Evolutionary conservation across 1,284 basidiomycete genomes (phyloP), one percentile per base, ranked within the genome.

Genomic region (Peniophora sp.): DNA sequence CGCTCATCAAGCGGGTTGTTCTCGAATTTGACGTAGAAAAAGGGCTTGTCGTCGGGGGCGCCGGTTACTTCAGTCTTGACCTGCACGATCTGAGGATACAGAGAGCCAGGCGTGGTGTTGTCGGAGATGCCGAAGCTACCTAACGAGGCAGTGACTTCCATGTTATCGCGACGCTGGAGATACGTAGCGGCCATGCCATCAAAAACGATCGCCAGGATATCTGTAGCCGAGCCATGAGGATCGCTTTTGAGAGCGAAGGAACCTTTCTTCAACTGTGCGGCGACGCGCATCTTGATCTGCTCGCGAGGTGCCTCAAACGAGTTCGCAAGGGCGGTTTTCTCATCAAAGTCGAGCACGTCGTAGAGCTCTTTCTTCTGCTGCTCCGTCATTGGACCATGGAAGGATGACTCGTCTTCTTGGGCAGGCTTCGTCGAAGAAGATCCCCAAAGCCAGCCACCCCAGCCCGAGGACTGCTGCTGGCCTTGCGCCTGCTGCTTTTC

Each of bases 331-430:
- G 87, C 83, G 12, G 82, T 69, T 63, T 90, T 89, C 68, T 93
- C 91, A 64, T 98, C 92, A 65, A 92, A 98, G 64, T 99, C 95
- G 52, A 99, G 85, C 15, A 92, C 83, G 59, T 93, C 88, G 68
- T 97, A 97, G 23, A 99, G 78, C 68, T 99, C 84, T 63, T 88
- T 88, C 49, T 92, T 84, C 67, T 98, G 93, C 63, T 96, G 88
- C 44, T 95, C 94, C 14, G 90, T 95, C 76, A 96, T 87, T 23
- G 81, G 67, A 11, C 84, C 81, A 22, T 79, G 72, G 56, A 87
- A 81, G 37, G 73, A 64, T 56, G 74, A 54, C 50, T 83, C 83
- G 48, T 78, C 74, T 41, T n/a, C n/a, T 41, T n/a, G 15, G 50
- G 71, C 62, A 12, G 67, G 51, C 10, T 58, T 24, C 47, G 65